These are phyloP conservation scores for Eustoma russellianum DNA, from an alignment of 257 asterid species.

Conservation along the genomic window DNA sequence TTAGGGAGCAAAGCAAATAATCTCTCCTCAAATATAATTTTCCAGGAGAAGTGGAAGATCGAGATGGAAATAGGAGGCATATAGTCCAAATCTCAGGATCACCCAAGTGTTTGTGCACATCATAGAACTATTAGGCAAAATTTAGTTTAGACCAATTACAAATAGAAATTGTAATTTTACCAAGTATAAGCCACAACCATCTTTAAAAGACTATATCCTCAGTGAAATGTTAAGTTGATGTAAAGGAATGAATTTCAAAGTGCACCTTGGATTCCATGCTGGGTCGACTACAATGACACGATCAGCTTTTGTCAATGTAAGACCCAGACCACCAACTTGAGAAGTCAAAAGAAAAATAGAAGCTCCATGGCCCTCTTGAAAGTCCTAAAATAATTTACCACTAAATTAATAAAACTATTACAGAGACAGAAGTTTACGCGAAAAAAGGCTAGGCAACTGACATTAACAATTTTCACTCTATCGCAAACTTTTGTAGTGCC, in stretches of 20 bases:
- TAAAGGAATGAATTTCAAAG: not conserved
- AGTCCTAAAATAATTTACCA: constrained; percentile 44
- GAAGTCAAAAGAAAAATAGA: constrained; percentile 83
- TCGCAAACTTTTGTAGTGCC: constrained; percentile 77
- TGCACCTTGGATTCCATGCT: constrained; percentile 97
- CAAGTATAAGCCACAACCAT: too few species aligned
- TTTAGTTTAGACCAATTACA: too few species aligned
- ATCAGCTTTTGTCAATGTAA: constrained; percentile 92
- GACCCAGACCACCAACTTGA: constrained; percentile 97
- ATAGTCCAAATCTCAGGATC: too few species aligned
- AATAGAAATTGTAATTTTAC: too few species aligned
- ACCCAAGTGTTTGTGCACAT: too few species aligned
- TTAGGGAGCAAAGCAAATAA: too few species aligned
- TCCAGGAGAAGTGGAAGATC: too few species aligned
- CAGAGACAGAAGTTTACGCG: constrained; percentile 3
- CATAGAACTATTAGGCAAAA: too few species aligned
- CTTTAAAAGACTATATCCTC: too few species aligned
- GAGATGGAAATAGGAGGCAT: too few species aligned
- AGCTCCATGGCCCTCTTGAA: constrained; percentile 81
- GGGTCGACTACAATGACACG: constrained; percentile 97
- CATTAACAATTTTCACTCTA: constrained; percentile 74
- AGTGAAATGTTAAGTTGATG: too few species aligned
- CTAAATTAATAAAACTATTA: constrained; percentile 5
- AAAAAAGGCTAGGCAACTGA: constrained; percentile 23
- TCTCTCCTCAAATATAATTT: too few species aligned